These are phyloP conservation scores for Neoboletus brunneissimus DNA, from an alignment of 768 basidiomycete species.

Conservation along the genomic window DNA sequence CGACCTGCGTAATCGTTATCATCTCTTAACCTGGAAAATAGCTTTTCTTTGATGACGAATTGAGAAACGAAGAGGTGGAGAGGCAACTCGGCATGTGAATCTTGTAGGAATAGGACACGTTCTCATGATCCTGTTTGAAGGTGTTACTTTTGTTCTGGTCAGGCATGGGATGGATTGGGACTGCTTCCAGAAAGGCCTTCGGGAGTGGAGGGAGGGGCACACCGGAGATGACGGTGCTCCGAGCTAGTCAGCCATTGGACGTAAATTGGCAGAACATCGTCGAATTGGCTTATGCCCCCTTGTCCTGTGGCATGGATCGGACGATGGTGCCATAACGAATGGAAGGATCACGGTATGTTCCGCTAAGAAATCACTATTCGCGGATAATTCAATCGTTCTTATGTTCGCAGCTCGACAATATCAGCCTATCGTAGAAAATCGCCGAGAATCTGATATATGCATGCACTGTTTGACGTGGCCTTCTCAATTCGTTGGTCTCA, in stretches of 20 bases:
- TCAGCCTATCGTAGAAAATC: slow-evolving; percentile 12
- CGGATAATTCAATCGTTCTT: background rate
- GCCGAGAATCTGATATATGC: background rate
- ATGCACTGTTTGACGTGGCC: background rate
- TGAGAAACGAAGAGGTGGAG: slow-evolving; percentile 48
- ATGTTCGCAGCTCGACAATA: background rate
- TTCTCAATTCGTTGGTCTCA: background rate
- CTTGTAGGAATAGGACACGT: background rate
- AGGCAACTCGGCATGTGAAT: slow-evolving; percentile 44
- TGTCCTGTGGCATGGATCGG: background rate
- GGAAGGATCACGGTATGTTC: slow-evolving; percentile 7
- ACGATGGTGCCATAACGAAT: background rate
- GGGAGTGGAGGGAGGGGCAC: slow-evolving; percentile 60
- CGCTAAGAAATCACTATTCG: background rate
- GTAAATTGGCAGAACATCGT: background rate
- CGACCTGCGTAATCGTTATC: background rate
- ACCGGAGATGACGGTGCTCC: slow-evolving; percentile 15
- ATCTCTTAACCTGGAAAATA: slow-evolving; percentile 17
- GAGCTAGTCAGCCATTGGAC: slow-evolving; percentile 3
- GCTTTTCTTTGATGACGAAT: slow-evolving; percentile 75
- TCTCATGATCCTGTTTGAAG: slow-evolving; percentile 33
- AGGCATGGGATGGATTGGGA: slow-evolving; percentile 54
- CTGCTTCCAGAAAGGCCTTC: slow-evolving; percentile 70
- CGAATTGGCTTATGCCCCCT: background rate
- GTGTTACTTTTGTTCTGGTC: slow-evolving; percentile 82